Evolutionary conservation across 306 rosid species (phyloP).

Genomic region (Trifolium repens): DNA sequence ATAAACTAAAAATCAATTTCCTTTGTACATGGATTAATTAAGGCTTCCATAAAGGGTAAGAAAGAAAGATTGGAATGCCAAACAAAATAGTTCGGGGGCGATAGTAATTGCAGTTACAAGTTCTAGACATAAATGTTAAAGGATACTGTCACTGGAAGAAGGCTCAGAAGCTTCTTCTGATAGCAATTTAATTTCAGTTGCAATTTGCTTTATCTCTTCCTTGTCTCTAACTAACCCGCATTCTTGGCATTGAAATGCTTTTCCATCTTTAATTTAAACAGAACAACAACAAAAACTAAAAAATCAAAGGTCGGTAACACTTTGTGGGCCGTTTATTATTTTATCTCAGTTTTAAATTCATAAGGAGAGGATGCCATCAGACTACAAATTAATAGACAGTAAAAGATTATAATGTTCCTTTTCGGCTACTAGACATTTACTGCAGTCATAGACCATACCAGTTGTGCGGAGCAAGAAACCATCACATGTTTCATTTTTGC

Average conservation of each 20-base stretch:
- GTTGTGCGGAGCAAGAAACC: constrained; percentile 80
- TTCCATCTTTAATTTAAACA: constrained; percentile 57
- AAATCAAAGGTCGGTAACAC: constrained; percentile 27
- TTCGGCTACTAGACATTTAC: constrained; percentile 22
- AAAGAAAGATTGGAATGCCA: constrained; percentile 27
- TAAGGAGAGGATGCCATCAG: constrained; percentile 24
- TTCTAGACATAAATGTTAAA: constrained; percentile 43
- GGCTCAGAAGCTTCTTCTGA: constrained; percentile 57
- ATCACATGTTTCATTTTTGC: constrained; percentile 69
- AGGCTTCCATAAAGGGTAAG: neutral
- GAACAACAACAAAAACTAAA: neutral
- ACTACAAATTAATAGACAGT: constrained; percentile 25
- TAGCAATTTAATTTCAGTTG: constrained; percentile 63
- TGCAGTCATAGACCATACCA: constrained; percentile 54
- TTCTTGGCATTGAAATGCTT: constrained; percentile 76
- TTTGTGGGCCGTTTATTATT: neutral
- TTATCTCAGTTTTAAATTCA: too few species aligned
- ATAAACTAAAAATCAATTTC: constrained; percentile 30
- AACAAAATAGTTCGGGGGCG: constrained; percentile 22
- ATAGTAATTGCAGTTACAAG: constrained; percentile 32
- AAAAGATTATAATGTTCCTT: constrained; percentile 29
- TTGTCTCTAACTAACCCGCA: constrained; percentile 73
- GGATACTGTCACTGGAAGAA: constrained; percentile 69
- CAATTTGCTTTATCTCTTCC: constrained; percentile 66
- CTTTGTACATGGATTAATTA: constrained; percentile 11